phyloP scores from a whole-genome alignment of 345 rosid species.

The Turritis glabra region DNA sequence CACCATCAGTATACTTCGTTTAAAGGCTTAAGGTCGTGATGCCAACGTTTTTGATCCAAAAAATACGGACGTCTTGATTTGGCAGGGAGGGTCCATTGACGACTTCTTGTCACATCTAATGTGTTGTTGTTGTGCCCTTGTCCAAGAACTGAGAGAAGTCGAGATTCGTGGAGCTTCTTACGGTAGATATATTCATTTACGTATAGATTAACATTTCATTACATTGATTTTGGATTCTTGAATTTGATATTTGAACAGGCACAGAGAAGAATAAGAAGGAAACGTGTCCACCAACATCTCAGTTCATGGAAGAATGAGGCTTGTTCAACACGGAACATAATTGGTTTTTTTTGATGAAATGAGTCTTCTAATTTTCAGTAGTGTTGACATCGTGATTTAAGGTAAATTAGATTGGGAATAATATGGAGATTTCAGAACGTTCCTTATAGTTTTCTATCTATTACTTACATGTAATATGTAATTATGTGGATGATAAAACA shows the following conservation, averaged over 20 bases:
- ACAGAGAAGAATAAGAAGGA: slow-evolving; percentile 52
- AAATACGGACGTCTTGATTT: neutral
- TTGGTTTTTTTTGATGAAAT: neutral
- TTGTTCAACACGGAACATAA: neutral
- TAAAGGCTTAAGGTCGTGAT: neutral
- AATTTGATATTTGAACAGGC: neutral
- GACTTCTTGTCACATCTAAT: slow-evolving; percentile 92
- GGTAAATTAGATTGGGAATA: slow-evolving; percentile 1
- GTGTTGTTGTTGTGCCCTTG: slow-evolving; percentile 98
- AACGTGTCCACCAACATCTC: slow-evolving; percentile 69
- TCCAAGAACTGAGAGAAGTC: slow-evolving; percentile 95
- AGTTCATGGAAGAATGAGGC: slow-evolving; percentile 65
- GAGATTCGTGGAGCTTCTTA: slow-evolving; percentile 62
- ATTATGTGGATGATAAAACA: slow-evolving; percentile 4
- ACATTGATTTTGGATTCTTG: neutral
- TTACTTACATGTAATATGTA: slow-evolving; percentile 1
- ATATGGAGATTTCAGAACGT: neutral
- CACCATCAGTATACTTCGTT: neutral
- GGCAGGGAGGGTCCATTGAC: slow-evolving; percentile 86
- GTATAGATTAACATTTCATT: neutral
- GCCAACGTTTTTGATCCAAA: neutral
- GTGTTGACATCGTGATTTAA: neutral
- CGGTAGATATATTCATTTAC: slow-evolving; percentile 39
- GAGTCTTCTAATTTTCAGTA: neutral
- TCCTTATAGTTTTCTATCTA: neutral